Evolutionary conservation across 2,329 filamentous ascomycete species (phyloP).

Genomic region (Purpureocillium takamizusanense): DNA sequence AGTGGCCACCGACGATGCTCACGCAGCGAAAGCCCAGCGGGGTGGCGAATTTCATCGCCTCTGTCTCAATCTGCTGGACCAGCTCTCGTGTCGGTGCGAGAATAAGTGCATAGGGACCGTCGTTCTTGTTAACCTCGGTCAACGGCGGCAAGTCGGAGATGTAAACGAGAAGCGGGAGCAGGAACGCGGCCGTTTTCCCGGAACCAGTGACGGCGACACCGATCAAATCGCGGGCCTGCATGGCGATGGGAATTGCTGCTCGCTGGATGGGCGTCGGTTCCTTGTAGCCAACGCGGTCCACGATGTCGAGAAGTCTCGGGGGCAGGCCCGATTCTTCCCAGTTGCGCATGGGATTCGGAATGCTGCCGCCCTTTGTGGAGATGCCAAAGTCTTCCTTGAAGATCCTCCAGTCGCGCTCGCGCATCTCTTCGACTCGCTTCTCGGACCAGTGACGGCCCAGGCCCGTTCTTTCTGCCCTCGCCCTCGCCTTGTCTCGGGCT

Average conservation of each 20-base stretch:
- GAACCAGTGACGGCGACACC: conserved; percentile 97
- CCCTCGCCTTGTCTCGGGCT: conserved; percentile 50
- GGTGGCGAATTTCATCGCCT: conserved; percentile 84
- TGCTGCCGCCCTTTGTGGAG: conserved; percentile 79
- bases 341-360: conserved; percentile 92
- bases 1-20: conserved; percentile 95
- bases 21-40: conserved; percentile 92
- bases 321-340: conserved; percentile 85
- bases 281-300: conserved; percentile 78
- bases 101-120: conserved; percentile 95
- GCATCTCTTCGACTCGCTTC: conserved; percentile 88
- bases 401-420: conserved; percentile 95
- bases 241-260: conserved; percentile 88
- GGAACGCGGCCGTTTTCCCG: conserved; percentile 93
- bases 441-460: conserved; percentile 94
- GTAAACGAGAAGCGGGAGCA: conserved; percentile 87
- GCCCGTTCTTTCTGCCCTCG: conserved; percentile 63
- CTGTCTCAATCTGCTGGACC: conserved; percentile 92
- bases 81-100: conserved; percentile 93
- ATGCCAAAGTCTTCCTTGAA: conserved; percentile 99
- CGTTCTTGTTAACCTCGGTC: conserved; percentile 78
- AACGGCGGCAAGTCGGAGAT: conserved; percentile 84
- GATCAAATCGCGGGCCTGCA: conserved; percentile 91
- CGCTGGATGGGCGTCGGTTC: conserved; percentile 89
- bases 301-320: conserved; percentile 66